Base-by-base conservation (phyloP, 75 land plant species). In the Sequoiadendron giganteum region DNA sequence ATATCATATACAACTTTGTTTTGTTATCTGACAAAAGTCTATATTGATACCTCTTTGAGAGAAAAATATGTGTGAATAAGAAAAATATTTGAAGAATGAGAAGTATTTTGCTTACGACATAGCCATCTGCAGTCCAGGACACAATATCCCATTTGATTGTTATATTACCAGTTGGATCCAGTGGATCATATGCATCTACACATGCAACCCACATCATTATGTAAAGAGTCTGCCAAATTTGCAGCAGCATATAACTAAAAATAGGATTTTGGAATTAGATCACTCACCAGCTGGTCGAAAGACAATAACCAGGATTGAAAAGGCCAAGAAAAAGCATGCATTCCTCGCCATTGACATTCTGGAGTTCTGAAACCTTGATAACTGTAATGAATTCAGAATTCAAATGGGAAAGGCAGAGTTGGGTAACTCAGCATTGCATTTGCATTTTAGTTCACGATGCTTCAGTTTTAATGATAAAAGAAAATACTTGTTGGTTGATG, bases 91-190 rank as follows among this genome's bases (percentile, higher is more conserved):
- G 14, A 25, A 32, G n/a, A 3, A 11, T n/a, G 48, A 10, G 1
- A 85, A 13, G 32, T 15, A 32, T 40, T 16, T 48, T 48, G 91
- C 93, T 87, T 93, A 94, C 96, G 88, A 91, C 89, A 90, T 95
- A 95, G 54, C 96, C 96, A 93, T 95, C 96, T 77, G 91, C 90
- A 1, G 96, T 95, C 96, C 96, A 95, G 48, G 48, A 80, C 79
- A 88, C 88, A 45, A 95, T 54, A 88, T 95, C 96, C 96, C 96
- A 95, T 81, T 94, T 95, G 86, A 95, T 90, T 86, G 96, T 93
- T 85, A 95, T 95, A 58, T 95, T 95, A 43, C 96, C 96, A 45
- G 79, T 91, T 49, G 96, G 96, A 90, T 95, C 96, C 15, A 95
- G 93, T 14, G 92, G 76, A 88, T 95, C 96, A 70, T 94, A 95